Conservation (phyloP, 257 asterid species). For the Ligustrum vulgare region DNA sequence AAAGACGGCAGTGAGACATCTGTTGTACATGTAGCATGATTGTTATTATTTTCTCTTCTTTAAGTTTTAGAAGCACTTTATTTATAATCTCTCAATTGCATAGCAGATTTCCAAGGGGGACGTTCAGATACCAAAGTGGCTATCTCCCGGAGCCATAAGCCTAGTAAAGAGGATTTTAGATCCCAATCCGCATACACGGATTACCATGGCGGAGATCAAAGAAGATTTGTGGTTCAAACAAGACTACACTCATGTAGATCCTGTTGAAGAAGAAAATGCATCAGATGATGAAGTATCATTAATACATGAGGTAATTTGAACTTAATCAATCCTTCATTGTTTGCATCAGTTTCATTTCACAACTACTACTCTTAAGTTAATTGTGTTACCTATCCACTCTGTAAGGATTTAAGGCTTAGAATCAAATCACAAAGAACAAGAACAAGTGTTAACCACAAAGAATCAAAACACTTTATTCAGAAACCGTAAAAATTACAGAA, state of each 20-base stretch:
- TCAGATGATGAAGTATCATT: conserved; percentile 55
- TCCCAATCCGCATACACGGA: conserved; percentile 80
- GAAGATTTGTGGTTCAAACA: conserved; percentile 80
- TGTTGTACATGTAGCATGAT: too few species aligned
- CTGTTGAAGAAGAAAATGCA: conserved; percentile 47
- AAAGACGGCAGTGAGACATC: too few species aligned
- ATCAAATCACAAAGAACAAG: too few species aligned
- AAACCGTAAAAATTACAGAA: too few species aligned
- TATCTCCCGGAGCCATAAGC: conserved; percentile 79
- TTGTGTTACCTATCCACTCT: conserved; percentile 20
- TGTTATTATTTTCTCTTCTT: neutral
- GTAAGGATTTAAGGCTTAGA: too few species aligned
- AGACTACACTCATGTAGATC: conserved; percentile 60
- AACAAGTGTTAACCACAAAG: too few species aligned
- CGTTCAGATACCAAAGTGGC: conserved; percentile 85
- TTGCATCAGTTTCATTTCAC: neutral
- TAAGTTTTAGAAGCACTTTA: conserved; percentile 9
- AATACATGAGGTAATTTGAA: conserved; percentile 52
- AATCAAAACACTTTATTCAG: too few species aligned
- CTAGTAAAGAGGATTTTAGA: conserved; percentile 85
- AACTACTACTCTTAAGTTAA: neutral
- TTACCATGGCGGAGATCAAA: conserved; percentile 66
- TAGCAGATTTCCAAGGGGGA: conserved; percentile 86
- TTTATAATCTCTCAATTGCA: conserved; percentile 19
- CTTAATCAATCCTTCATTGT: neutral